phyloP scores from a whole-genome alignment of 495 filamentous ascomycete species.

The Sphaerosporella brunnea region DNA sequence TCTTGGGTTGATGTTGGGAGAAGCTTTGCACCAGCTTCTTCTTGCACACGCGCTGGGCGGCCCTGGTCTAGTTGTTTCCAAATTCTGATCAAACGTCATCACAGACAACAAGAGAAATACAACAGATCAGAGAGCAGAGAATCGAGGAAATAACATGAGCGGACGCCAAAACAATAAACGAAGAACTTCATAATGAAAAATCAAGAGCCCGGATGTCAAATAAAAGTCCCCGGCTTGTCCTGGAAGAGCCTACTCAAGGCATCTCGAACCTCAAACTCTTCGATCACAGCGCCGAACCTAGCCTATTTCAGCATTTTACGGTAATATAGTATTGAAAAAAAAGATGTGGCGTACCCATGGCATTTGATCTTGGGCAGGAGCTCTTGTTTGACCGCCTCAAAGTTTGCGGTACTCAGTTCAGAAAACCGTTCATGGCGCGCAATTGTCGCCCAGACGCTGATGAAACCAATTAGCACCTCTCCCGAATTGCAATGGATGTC shows the following conservation, averaged over 20 bases:
- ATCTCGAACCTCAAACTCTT: constrained; percentile 84
- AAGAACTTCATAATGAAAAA: too few relatives aligned
- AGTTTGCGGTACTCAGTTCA: constrained; percentile 48
- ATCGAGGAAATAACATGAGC: too few relatives aligned
- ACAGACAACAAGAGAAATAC: too few relatives aligned
- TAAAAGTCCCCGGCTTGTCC: constrained; percentile 7
- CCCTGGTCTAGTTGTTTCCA: too few relatives aligned
- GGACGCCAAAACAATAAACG: too few relatives aligned
- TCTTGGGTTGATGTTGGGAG: too few relatives aligned
- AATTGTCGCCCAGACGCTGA: constrained; percentile 61
- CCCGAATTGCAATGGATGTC: constrained; percentile 1
- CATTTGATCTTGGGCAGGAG: constrained; percentile 69
- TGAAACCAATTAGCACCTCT: too few relatives aligned
- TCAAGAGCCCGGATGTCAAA: background rate
- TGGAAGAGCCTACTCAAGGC: constrained; percentile 43
- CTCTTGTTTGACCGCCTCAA: constrained; percentile 53
- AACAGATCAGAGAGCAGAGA: too few relatives aligned
- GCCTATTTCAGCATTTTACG: too few relatives aligned
- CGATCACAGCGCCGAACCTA: constrained; percentile 68
- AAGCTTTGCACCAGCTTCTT: too few relatives aligned
- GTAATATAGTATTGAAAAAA: constrained; percentile 4
- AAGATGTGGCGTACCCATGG: constrained; percentile 56
- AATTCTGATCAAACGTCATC: too few relatives aligned
- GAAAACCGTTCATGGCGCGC: constrained; percentile 48
- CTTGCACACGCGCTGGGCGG: too few relatives aligned